Evolutionary conservation across 2,329 filamentous ascomycete species (phyloP).

Genomic region (Leptographium lundbergii): DNA sequence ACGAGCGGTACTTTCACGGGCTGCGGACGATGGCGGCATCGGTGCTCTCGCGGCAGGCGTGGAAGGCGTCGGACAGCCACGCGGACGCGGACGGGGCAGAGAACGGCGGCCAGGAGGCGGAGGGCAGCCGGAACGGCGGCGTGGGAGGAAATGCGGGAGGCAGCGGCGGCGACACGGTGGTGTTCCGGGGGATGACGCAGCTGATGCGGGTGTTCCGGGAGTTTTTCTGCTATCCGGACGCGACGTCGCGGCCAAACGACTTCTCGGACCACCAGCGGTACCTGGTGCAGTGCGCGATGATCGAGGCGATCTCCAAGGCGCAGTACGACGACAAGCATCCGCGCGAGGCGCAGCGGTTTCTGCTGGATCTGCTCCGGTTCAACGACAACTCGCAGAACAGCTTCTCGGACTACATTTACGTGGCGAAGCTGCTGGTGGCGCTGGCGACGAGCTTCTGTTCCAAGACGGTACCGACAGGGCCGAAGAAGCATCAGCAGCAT

Average conservation of each 20-base stretch:
- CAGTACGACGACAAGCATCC: constrained; percentile 72
- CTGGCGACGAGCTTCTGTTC: constrained; percentile 47
- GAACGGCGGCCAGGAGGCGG: neutral
- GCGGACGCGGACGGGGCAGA: neutral
- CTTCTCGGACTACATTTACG: constrained; percentile 81
- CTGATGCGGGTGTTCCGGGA: constrained; percentile 77
- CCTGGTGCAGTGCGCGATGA: constrained; percentile 71
- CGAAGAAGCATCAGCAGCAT: neutral
- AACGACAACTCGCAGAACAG: constrained; percentile 90
- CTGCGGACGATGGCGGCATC: constrained; percentile 78
- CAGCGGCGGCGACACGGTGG: constrained; percentile 3
- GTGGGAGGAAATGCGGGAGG: neutral
- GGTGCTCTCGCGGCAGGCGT: constrained; percentile 62
- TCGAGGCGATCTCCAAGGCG: constrained; percentile 66
- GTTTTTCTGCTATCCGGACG: constrained; percentile 72
- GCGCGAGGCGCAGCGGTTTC: constrained; percentile 64
- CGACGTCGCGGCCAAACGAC: constrained; percentile 79
- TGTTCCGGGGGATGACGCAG: constrained; percentile 36
- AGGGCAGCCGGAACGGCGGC: neutral
- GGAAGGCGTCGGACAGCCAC: constrained; percentile 9
- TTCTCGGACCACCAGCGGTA: constrained; percentile 82
- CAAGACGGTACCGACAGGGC: neutral
- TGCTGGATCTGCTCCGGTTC: constrained; percentile 79
- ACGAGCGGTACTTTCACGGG: constrained; percentile 84
- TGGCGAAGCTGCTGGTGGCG: constrained; percentile 62